These are phyloP conservation scores for Xerocomellus intermedius DNA, from an alignment of 768 basidiomycete species.

Conservation along the genomic window DNA sequence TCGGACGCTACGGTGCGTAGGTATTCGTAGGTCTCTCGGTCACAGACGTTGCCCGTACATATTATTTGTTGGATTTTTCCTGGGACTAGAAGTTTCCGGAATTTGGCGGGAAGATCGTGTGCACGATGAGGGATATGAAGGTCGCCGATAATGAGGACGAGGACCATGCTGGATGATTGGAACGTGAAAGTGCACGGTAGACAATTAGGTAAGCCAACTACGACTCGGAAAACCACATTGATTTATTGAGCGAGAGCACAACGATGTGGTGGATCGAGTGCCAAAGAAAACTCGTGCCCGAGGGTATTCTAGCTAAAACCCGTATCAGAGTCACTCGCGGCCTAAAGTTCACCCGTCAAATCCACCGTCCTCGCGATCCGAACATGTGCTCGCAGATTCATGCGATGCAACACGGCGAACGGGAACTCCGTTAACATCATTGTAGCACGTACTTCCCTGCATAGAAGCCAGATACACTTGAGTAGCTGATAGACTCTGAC, in stretches of 20 bases:
- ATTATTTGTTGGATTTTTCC: constrained; percentile 98
- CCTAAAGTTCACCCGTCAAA: constrained; percentile 3
- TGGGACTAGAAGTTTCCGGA: constrained; percentile 92
- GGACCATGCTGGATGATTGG: constrained; percentile 45
- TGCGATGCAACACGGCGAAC: not conserved
- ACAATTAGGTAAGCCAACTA: constrained; percentile 27
- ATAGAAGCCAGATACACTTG: constrained; percentile 7
- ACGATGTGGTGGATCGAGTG: not conserved
- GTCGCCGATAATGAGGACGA: constrained; percentile 96
- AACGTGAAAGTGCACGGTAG: not conserved
- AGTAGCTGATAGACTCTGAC: constrained; percentile 15
- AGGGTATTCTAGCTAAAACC: constrained; percentile 1
- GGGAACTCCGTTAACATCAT: constrained; percentile 12
- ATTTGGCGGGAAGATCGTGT: constrained; percentile 92
- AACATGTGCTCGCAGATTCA: not conserved
- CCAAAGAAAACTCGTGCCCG: not conserved
- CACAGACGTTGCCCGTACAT: constrained; percentile 96
- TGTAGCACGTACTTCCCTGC: constrained; percentile 29
- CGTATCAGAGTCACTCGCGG: constrained; percentile 1
- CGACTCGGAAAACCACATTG: not conserved
- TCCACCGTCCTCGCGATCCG: constrained; percentile 8
- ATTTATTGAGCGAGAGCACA: not conserved
- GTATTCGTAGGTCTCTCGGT: constrained; percentile 97
- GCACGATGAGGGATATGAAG: constrained; percentile 90
- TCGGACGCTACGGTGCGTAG: constrained; percentile 91